Conservation (phyloP, 345 rosid species). For the Eucalyptus curtisii region DNA sequence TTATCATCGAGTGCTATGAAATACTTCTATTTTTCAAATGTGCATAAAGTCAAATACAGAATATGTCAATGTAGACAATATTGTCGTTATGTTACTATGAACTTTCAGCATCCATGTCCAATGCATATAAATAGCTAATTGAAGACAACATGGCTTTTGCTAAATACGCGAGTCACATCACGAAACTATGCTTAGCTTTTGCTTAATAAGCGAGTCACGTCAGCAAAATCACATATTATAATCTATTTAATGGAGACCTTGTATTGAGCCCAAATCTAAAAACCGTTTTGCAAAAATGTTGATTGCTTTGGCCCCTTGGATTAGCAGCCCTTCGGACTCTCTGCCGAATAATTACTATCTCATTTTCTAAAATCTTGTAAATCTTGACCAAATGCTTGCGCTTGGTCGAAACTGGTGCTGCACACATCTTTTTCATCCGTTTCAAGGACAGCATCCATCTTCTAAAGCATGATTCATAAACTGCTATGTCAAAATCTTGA, state of each 20-base stretch:
- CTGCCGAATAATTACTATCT: neutral
- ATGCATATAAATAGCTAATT: neutral
- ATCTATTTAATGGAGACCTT: neutral
- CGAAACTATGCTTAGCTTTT: neutral
- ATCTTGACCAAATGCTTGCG: neutral
- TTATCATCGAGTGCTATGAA: neutral
- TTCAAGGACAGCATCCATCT: neutral
- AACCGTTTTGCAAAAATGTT: neutral
- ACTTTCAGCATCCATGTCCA: accelerated
- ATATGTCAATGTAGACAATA: neutral
- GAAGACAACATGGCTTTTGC: neutral
- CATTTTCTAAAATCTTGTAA: neutral
- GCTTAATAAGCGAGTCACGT: neutral
- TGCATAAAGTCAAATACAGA: accelerated
- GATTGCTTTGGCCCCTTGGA: neutral
- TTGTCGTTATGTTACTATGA: neutral
- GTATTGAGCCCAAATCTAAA: neutral
- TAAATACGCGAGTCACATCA: neutral
- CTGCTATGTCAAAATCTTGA: neutral
- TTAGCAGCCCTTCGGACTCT: neutral
- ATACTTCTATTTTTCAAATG: neutral
- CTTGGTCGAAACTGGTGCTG: neutral
- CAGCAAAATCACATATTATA: neutral
- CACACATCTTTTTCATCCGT: neutral
- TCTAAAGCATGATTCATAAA: neutral